Evolutionary conservation across 192 early-diverging fungal genomes (phyloP).

Genomic region (Phlyctochytrium planicorne): DNA sequence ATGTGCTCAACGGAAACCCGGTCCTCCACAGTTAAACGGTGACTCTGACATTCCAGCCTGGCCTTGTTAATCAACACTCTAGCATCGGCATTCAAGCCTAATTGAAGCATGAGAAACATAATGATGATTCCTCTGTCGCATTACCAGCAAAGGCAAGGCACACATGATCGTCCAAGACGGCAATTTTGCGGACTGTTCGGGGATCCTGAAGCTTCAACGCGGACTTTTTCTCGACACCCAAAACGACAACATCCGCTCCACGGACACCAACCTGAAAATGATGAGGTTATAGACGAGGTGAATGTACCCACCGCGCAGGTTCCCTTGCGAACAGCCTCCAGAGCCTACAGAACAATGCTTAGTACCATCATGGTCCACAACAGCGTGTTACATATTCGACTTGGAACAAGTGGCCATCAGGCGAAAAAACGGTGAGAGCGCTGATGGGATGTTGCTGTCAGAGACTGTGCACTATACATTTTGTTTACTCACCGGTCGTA

Average conservation of each 20-base stretch:
- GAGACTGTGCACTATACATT: too few relatives aligned
- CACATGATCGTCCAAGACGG: slow-evolving; percentile 94
- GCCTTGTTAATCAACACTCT: slow-evolving; percentile 96
- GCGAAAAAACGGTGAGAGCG: slow-evolving; percentile 97
- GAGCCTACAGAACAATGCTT: slow-evolving; percentile 51
- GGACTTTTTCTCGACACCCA: slow-evolving; percentile 97
- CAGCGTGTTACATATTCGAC: slow-evolving; percentile 81
- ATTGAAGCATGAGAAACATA: background rate
- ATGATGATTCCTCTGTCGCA: background rate
- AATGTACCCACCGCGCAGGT: slow-evolving; percentile 85
- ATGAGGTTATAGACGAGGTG: slow-evolving; percentile 12
- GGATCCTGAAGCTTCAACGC: slow-evolving; percentile 96
- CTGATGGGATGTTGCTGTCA: too few relatives aligned
- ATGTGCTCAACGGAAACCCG: slow-evolving; percentile 97
- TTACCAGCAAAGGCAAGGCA: slow-evolving; percentile 94
- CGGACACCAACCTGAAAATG: slow-evolving; percentile 91
- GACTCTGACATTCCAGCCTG: slow-evolving; percentile 95
- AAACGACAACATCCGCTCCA: slow-evolving; percentile 83
- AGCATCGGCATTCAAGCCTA: slow-evolving; percentile 92
- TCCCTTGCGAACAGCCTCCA: slow-evolving; percentile 95
- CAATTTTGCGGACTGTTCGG: slow-evolving; percentile 94
- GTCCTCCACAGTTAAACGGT: slow-evolving; percentile 96
- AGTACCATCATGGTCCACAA: background rate
- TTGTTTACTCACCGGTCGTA: too few relatives aligned
- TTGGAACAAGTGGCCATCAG: slow-evolving; percentile 98